Evolutionary conservation across 768 basidiomycete genomes (phyloP).

Genomic region (Termitomyces sp.): DNA sequence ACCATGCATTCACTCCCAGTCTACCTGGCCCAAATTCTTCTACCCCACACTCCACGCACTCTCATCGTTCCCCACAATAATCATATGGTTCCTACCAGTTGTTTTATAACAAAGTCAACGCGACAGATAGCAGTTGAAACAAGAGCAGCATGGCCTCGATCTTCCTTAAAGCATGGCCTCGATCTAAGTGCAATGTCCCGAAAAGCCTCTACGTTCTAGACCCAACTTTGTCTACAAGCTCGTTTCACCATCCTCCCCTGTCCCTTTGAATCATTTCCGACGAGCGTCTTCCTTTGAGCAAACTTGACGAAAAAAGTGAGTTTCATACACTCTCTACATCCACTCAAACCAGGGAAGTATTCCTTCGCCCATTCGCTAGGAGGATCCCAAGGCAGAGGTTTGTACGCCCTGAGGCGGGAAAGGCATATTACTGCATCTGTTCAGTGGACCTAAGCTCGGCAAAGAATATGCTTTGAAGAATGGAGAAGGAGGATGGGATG

Average conservation of each 20-base stretch:
- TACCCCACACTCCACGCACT: too few species aligned
- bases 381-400: conserved; percentile 35
- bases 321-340: conserved; percentile 36
- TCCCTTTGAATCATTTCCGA: conserved; percentile 26
- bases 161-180: too few species aligned
- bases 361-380: conserved; percentile 50
- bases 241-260: conserved; percentile 35
- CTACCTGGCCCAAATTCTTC: too few species aligned
- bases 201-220: conserved; percentile 4
- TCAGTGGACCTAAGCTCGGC: conserved; percentile 40
- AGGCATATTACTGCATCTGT: conserved; percentile 49
- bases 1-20: too few species aligned
- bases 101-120: too few species aligned
- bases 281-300: conserved; percentile 45
- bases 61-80: too few species aligned
- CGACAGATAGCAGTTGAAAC: too few species aligned
- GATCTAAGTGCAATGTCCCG: too few species aligned
- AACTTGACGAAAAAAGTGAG: conserved; percentile 33
- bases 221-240: conserved; percentile 59
- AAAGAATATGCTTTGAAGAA: conserved; percentile 22
- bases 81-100: too few species aligned
- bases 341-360: conserved; percentile 33
- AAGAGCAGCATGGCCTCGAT: too few species aligned
- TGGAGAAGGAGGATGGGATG: conserved; percentile 26
- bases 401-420: conserved; percentile 38